These are phyloP conservation scores for Sporothrix humicola DNA, from an alignment of 2,329 filamentous ascomycete genomes.

Conservation along the genomic window DNA sequence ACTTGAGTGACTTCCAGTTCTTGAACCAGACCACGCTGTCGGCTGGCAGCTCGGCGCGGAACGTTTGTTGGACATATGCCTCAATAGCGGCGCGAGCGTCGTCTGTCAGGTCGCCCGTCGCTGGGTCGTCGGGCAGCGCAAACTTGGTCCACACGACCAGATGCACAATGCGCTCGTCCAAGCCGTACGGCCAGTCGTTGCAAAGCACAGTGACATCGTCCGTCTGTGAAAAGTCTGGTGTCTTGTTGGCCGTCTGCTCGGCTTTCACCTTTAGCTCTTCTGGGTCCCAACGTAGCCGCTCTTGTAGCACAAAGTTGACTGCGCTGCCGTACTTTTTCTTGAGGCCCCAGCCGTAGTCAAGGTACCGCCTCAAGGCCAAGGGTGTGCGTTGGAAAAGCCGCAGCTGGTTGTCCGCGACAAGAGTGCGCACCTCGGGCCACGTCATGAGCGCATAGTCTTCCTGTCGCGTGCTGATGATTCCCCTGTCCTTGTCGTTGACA, in stretches of 20 bases:
- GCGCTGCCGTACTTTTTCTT: constrained; percentile 74
- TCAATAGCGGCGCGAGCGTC: constrained; percentile 69
- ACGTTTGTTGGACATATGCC: constrained; percentile 70
- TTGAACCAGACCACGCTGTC: constrained; percentile 78
- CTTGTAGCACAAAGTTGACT: constrained; percentile 73
- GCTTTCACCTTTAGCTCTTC: constrained; percentile 46
- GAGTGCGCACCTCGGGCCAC: constrained; percentile 72
- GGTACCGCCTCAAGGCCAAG: constrained; percentile 77
- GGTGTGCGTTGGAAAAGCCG: constrained; percentile 78
- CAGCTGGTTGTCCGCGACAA: constrained; percentile 70
- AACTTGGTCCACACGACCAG: constrained; percentile 96
- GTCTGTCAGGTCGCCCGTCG: constrained; percentile 70
- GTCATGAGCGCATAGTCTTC: constrained; percentile 63
- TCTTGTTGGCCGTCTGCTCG: constrained; percentile 15
- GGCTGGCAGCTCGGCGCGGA: constrained; percentile 57
- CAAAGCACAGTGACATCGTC: constrained; percentile 59
- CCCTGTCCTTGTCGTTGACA: constrained; percentile 69
- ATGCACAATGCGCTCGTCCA: constrained; percentile 79
- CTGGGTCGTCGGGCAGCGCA: constrained; percentile 69
- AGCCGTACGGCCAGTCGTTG: constrained; percentile 95
- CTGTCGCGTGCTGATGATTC: constrained; percentile 74
- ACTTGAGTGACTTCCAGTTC: constrained; percentile 87
- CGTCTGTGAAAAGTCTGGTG: constrained; percentile 53
- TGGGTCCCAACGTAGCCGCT: constrained; percentile 72
- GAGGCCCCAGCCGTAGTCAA: constrained; percentile 69